phyloP scores from a whole-genome alignment of 2,329 filamentous ascomycete species.

The Monosporascus cannonballus region DNA sequence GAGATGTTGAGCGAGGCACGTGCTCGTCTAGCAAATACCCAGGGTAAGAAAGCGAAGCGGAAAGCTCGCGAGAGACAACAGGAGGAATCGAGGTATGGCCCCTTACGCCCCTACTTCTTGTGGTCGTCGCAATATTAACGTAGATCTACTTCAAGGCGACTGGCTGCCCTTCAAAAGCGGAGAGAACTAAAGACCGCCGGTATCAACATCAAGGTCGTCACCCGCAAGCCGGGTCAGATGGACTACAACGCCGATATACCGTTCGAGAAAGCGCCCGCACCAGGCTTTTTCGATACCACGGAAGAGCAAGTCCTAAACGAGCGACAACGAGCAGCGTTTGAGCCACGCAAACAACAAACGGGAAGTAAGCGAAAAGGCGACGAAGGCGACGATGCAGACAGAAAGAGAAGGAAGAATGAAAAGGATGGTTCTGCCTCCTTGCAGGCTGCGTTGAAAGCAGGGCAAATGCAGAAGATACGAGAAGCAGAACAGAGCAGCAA shows the following conservation, averaged over 20 bases:
- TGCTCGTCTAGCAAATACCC: constrained; percentile 92
- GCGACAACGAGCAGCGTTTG: constrained; percentile 74
- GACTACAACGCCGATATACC: constrained; percentile 99
- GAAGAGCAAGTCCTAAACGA: constrained; percentile 82
- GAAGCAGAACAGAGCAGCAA: constrained; percentile 98
- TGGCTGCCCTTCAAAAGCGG: constrained; percentile 89
- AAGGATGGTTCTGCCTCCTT: constrained; percentile 62
- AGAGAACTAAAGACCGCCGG: constrained; percentile 95
- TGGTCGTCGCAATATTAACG: neutral
- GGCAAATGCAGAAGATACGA: constrained; percentile 87
- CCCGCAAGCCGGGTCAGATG: constrained; percentile 92
- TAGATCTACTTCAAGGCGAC: constrained; percentile 41
- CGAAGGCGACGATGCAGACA: constrained; percentile 71
- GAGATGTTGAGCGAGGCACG: constrained; percentile 98
- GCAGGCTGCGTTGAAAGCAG: constrained; percentile 86
- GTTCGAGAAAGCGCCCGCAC: constrained; percentile 84
- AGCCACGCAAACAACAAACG: constrained; percentile 86
- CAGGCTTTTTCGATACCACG: constrained; percentile 87
- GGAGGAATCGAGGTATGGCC: constrained; percentile 64
- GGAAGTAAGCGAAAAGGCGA: constrained; percentile 92
- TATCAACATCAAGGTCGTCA: constrained; percentile 94
- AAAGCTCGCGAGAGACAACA: constrained; percentile 94
- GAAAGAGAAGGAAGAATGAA: constrained; percentile 83
- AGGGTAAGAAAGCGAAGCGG: constrained; percentile 97
- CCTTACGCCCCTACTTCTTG: neutral